Percentiles rank a stretch among this genome's conserved stretches.
These are phyloP conservation scores for Euphorbia pulcherrima DNA, from an alignment of 345 rosid species.

Conservation along the genomic window DNA sequence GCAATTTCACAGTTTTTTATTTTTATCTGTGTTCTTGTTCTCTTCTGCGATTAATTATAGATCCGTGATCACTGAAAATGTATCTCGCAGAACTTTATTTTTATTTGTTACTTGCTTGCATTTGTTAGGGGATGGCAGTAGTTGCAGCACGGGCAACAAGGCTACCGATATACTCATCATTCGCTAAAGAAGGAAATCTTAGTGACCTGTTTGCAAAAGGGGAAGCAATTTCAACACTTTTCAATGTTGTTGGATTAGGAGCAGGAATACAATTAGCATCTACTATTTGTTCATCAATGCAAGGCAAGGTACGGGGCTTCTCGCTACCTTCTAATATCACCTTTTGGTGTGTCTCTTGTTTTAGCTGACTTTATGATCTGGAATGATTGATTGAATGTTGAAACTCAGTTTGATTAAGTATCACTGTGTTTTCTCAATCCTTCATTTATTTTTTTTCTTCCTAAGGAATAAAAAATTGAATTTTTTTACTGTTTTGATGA, in stretches of 20 bases:
- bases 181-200: slow-evolving; percentile 97
- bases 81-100: not conserved
- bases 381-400: no score
- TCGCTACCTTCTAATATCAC: slow-evolving; percentile 7
- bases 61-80: not conserved
- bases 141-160: slow-evolving; percentile 98
- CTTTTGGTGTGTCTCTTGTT: no score
- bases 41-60: not conserved
- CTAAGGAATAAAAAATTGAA: no score
- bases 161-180: slow-evolving; percentile 86
- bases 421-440: no score
- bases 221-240: slow-evolving; percentile 96
- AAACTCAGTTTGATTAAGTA: no score
- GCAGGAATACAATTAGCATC: slow-evolving; percentile 87
- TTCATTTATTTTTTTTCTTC: no score
- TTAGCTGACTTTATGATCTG: no score
- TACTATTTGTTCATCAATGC: slow-evolving; percentile 80
- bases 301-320: slow-evolving; percentile 69
- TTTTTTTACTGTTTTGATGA: no score
- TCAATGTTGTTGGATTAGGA: slow-evolving; percentile 73
- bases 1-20: not conserved
- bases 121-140: slow-evolving; percentile 85
- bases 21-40: not conserved
- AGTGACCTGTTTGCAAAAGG: slow-evolving; percentile 95
- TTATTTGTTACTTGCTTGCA: slow-evolving; percentile 14